phyloP scores from a whole-genome alignment of 2,329 filamentous ascomycete genomes.

The Exophiala sideris region DNA sequence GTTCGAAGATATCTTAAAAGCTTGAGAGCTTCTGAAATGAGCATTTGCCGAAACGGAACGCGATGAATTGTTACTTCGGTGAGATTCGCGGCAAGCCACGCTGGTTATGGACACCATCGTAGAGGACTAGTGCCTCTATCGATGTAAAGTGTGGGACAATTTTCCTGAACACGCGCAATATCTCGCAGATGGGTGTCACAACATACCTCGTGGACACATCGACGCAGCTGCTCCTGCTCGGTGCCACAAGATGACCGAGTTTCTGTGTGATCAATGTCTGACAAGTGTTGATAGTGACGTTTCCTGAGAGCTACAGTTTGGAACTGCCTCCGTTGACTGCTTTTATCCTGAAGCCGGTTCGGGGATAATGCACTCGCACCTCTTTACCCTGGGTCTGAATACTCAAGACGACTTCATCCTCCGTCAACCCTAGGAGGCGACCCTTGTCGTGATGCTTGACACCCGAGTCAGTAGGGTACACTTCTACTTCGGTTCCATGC shows the following conservation, averaged over 20 bases:
- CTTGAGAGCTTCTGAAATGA: too few relatives aligned
- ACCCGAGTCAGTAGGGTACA: conserved; percentile 64
- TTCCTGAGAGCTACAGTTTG: conserved; percentile 15
- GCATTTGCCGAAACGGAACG: too few relatives aligned
- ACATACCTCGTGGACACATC: neutral
- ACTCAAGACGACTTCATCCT: conserved; percentile 58
- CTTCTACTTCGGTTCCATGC: conserved; percentile 53
- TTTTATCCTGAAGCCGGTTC: conserved; percentile 39
- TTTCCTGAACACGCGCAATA: neutral
- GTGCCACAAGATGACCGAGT: neutral
- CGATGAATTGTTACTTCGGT: too few relatives aligned
- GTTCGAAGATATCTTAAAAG: too few relatives aligned
- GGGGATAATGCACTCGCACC: conserved; percentile 59
- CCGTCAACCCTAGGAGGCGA: conserved; percentile 50
- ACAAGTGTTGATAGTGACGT: neutral
- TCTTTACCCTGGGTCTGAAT: conserved; percentile 41
- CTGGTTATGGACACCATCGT: too few relatives aligned
- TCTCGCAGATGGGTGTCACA: neutral
- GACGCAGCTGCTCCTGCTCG: neutral
- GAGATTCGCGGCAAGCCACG: too few relatives aligned
- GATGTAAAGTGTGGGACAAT: neutral
- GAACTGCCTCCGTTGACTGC: conserved; percentile 10
- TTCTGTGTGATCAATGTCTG: neutral
- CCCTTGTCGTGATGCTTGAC: conserved; percentile 58
- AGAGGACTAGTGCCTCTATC: too few relatives aligned